Evolutionary conservation across 2,329 filamentous ascomycete genomes (phyloP).

Genomic region (Tolypocladium pustulatum): DNA sequence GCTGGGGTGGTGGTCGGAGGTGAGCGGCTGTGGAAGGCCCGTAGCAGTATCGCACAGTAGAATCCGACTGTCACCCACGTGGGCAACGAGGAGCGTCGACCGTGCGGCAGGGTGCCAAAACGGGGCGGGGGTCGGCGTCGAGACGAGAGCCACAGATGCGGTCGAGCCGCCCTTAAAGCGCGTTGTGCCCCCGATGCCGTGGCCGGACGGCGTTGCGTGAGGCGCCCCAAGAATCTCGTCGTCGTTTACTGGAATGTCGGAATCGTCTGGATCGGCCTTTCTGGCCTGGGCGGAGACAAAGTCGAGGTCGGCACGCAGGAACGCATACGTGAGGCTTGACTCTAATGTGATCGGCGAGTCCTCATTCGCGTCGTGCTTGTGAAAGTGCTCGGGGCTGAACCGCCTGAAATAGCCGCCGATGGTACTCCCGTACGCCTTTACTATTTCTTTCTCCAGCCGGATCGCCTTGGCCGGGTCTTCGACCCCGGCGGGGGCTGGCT

Average conservation of each 20-base stretch:
- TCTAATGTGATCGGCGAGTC: slow-evolving; percentile 51
- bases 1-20: slow-evolving; percentile 87
- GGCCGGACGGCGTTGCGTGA: slow-evolving; percentile 41
- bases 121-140: slow-evolving; percentile 79
- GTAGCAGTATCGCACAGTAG: slow-evolving; percentile 80
- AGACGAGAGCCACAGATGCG: slow-evolving; percentile 80
- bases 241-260: slow-evolving; percentile 71
- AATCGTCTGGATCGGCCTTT: slow-evolving; percentile 65
- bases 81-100: slow-evolving; percentile 74
- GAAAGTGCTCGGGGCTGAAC: slow-evolving; percentile 74
- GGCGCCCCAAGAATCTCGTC: slow-evolving; percentile 68
- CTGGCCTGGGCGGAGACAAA: slow-evolving; percentile 83
- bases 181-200: slow-evolving; percentile 59
- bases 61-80: slow-evolving; percentile 89
- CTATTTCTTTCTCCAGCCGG: slow-evolving; percentile 58
- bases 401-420: slow-evolving; percentile 92
- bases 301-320: slow-evolving; percentile 86
- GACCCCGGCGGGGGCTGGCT: slow-evolving; percentile 37
- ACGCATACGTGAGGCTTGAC: slow-evolving; percentile 79
- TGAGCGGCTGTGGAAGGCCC: slow-evolving; percentile 69
- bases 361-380: slow-evolving; percentile 21
- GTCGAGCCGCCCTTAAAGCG: slow-evolving; percentile 93
- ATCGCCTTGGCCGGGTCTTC: slow-evolving; percentile 51
- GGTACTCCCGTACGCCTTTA: slow-evolving; percentile 68
- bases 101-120: slow-evolving; percentile 91